phyloP scores from a whole-genome alignment of 2,329 filamentous ascomycete species.

The Rhinocladiella similis region DNA sequence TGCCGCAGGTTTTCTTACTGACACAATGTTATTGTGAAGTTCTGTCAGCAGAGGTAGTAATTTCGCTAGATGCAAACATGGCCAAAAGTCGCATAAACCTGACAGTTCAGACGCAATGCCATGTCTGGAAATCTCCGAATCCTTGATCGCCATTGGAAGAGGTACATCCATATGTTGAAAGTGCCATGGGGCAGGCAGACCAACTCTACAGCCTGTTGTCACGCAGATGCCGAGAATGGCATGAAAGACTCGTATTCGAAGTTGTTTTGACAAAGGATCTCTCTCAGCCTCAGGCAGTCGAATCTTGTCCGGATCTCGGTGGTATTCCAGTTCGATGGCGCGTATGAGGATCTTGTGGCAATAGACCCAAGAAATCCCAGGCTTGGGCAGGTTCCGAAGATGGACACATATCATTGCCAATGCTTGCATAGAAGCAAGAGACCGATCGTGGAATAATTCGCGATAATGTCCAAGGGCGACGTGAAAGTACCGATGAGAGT shows the following conservation, averaged over 20 bases:
- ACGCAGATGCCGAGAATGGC: slow-evolving; percentile 65
- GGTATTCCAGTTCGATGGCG: slow-evolving; percentile 73
- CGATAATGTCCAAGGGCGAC: slow-evolving; percentile 70
- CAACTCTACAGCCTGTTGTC: slow-evolving; percentile 72
- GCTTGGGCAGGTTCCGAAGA: slow-evolving; percentile 75
- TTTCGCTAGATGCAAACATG: slow-evolving; percentile 66
- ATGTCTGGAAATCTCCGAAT: slow-evolving; percentile 67
- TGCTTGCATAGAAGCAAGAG: slow-evolving; percentile 69
- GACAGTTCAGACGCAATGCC: slow-evolving; percentile 58
- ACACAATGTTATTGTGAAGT: slow-evolving; percentile 75
- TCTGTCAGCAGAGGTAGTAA: slow-evolving; percentile 68
- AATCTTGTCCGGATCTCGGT: slow-evolving; percentile 67
- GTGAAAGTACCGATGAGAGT: slow-evolving; percentile 77
- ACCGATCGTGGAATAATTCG: slow-evolving; percentile 62
- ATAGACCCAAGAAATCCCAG: slow-evolving; percentile 71
- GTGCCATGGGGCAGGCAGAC: slow-evolving; percentile 72
- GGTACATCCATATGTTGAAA: slow-evolving; percentile 71
- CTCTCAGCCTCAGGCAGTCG: slow-evolving; percentile 40
- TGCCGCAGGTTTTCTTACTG: slow-evolving; percentile 62
- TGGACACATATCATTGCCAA: slow-evolving; percentile 71
- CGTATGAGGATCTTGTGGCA: slow-evolving; percentile 64
- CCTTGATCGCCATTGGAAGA: slow-evolving; percentile 69
- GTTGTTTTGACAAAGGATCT: slow-evolving; percentile 66
- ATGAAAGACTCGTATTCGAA: slow-evolving; percentile 80
- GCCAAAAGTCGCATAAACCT: slow-evolving; percentile 65